Conservation (phyloP, 192 early-diverging fungal species). For the Coemansia sp. region DNA sequence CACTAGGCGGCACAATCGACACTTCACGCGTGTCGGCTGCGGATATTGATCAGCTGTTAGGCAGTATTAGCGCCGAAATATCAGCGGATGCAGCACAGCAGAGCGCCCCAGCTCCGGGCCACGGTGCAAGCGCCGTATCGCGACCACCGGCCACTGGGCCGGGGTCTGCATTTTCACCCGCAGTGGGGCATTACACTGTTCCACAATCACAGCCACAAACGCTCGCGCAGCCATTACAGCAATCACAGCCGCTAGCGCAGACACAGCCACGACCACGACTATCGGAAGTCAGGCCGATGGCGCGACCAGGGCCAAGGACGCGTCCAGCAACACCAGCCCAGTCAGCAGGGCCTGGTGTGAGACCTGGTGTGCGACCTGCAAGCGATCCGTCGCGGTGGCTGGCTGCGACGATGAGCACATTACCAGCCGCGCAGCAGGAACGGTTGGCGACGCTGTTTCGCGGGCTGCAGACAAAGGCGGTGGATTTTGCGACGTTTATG, state of each 20-base stretch:
- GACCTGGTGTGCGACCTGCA: slow-evolving; percentile 18
- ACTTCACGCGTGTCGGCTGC: slow-evolving; percentile 41
- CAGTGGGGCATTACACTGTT: background rate
- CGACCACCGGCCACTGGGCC: background rate
- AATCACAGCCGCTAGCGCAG: background rate
- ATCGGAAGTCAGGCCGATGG: slow-evolving; percentile 1
- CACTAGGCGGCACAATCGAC: slow-evolving; percentile 35
- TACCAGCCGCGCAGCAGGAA: slow-evolving; percentile 47
- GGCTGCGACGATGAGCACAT: slow-evolving; percentile 32
- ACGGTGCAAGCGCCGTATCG: background rate
- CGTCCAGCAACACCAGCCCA: slow-evolving; percentile 10
- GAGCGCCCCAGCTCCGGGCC: background rate
- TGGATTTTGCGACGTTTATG: slow-evolving; percentile 38
- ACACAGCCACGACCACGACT: background rate
- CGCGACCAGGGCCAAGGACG: background rate
- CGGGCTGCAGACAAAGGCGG: slow-evolving; percentile 37
- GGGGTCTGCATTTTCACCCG: background rate
- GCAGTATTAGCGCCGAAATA: slow-evolving; percentile 40
- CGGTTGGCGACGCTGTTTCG: slow-evolving; percentile 37
- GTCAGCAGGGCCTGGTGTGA: background rate
- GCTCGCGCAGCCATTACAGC: background rate
- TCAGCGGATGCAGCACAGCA: slow-evolving; percentile 10
- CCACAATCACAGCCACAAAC: background rate
- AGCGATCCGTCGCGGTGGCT: slow-evolving; percentile 45
- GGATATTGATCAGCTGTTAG: slow-evolving; percentile 46